Conservation (phyloP, 345 rosid genomes). For the Syzygium aromaticum region DNA sequence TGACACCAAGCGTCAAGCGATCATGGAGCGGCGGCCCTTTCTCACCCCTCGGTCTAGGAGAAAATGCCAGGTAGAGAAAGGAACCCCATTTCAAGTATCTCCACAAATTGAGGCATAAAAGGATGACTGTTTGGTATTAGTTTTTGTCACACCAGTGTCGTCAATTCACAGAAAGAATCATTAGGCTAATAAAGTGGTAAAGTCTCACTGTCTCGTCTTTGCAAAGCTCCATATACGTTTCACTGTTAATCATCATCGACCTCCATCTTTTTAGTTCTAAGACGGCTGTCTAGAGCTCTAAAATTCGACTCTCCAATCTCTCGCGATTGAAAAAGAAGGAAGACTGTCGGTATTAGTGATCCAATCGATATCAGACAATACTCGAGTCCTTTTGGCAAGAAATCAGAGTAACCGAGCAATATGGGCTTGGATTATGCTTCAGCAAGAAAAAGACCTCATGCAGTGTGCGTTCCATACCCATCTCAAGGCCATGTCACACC, state of each 20-base stretch:
- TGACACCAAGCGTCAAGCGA: not conserved
- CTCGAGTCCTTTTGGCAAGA: not conserved
- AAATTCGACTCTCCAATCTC: not conserved
- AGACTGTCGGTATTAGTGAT: not conserved
- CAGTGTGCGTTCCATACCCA: conserved; percentile 17
- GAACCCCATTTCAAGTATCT: not conserved
- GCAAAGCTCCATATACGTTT: not conserved
- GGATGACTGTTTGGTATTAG: not conserved
- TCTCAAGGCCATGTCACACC: conserved; percentile 29
- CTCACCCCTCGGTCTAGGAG: not conserved
- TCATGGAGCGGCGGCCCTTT: not conserved
- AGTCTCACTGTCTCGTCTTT: not conserved
- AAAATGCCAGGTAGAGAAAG: not conserved
- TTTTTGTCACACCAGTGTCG: not conserved
- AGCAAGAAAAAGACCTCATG: conserved; percentile 1
- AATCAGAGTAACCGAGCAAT: not conserved
- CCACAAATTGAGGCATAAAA: not conserved
- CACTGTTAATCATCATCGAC: not conserved
- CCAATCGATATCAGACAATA: not conserved
- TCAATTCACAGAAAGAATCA: not conserved
- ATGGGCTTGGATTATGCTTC: not conserved
- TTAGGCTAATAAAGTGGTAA: not conserved
- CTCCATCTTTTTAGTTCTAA: not conserved
- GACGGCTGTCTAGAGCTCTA: not conserved
- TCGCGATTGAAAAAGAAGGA: not conserved